Evolutionary conservation across 441 rosid genomes (phyloP).

Genomic region (Euphorbia schlechtendalii): DNA sequence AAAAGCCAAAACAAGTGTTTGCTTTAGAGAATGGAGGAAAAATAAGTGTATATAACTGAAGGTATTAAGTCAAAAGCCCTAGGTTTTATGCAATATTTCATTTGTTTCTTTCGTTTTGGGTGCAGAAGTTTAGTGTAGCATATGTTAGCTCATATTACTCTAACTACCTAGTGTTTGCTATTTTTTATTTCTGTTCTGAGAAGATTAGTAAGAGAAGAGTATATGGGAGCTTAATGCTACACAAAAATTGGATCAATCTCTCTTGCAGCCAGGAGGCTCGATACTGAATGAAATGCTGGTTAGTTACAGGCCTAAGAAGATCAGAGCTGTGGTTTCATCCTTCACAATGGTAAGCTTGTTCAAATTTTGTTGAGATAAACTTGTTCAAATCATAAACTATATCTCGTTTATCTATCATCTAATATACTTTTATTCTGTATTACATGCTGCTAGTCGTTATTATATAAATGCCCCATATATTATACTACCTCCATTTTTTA

Average conservation of each 20-base stretch:
- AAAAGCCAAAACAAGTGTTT: no score
- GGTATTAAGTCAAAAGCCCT: no score
- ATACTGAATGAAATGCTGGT: neutral
- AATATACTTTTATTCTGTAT: neutral
- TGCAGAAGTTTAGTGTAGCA: neutral
- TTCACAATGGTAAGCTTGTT: neutral
- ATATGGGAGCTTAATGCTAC: no score
- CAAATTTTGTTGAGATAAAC: neutral
- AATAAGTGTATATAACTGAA: no score
- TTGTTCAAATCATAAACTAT: neutral
- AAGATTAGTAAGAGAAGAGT: no score
- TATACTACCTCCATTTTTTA: no score
- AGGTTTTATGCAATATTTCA: no score
- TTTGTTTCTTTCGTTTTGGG: neutral
- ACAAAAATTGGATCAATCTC: neutral
- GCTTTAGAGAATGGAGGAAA: no score
- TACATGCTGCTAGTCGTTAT: neutral
- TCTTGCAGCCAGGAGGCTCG: neutral
- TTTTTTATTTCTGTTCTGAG: no score
- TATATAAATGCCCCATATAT: no score
- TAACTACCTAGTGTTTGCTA: neutral
- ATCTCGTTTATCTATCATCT: neutral
- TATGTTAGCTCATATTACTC: neutral
- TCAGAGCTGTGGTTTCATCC: neutral
- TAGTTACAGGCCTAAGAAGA: neutral